These are phyloP conservation scores for Alternaria panax DNA, from an alignment of 2,329 filamentous ascomycete genomes.

Conservation along the genomic window DNA sequence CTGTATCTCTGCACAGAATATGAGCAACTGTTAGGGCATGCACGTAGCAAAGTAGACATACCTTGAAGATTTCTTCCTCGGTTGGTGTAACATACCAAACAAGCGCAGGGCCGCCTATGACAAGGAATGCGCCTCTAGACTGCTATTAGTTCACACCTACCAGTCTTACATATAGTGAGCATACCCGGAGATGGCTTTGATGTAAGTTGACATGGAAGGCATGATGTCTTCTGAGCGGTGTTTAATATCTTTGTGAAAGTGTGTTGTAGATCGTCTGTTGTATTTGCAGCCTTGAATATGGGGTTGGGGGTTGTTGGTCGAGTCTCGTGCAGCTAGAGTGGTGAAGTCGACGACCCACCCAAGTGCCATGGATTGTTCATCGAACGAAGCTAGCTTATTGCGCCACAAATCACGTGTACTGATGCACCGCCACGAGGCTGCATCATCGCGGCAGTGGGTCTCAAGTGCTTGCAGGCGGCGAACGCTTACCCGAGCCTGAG, in stretches of 20 bases:
- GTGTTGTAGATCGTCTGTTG: not conserved
- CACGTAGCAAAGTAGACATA: constrained; percentile 39
- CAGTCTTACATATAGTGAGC: constrained; percentile 15
- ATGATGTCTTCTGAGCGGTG: constrained; percentile 23
- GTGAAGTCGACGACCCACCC: constrained; percentile 15
- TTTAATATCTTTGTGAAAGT: not conserved
- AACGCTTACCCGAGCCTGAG: constrained; percentile 10
- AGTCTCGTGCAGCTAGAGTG: constrained; percentile 8
- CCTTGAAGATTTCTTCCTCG: constrained; percentile 87
- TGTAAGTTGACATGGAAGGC: constrained; percentile 39
- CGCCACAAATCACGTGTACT: not conserved
- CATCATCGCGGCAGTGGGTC: not conserved
- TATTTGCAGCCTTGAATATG: not conserved
- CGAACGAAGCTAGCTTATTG: constrained; percentile 10
- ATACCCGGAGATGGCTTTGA: constrained; percentile 47
- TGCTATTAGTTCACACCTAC: constrained; percentile 28
- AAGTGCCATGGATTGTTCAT: constrained; percentile 4
- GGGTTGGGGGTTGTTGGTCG: constrained; percentile 4
- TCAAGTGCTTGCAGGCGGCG: constrained; percentile 7
- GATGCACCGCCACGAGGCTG: constrained; percentile 8
- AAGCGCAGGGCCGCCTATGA: constrained; percentile 84
- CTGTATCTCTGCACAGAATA: constrained; percentile 72
- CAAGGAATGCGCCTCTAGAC: constrained; percentile 71
- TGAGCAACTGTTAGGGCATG: constrained; percentile 7
- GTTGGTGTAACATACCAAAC: constrained; percentile 81